Evolutionary conservation across 2,329 filamentous ascomycete genomes (phyloP).

Genomic region (Shiraia bambusicola): DNA sequence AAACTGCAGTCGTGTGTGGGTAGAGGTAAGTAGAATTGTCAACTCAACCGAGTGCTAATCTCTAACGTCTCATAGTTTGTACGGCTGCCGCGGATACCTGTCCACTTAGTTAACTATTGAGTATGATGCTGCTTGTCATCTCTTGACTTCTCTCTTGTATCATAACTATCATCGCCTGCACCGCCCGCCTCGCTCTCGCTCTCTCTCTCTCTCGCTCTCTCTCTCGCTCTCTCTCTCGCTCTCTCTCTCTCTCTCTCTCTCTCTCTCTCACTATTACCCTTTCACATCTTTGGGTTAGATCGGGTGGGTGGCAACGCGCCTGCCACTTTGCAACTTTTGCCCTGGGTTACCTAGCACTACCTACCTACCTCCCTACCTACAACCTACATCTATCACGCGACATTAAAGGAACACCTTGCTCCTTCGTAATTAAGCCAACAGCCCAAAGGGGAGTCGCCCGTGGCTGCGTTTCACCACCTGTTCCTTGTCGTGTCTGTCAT

Average conservation of each 20-base stretch:
- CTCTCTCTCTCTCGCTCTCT: not conserved
- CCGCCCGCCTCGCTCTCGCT: constrained; percentile 3
- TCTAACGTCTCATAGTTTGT: constrained; percentile 11
- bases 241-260: constrained; percentile 7
- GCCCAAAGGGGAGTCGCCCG: too few species aligned
- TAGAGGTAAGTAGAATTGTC: constrained; percentile 15
- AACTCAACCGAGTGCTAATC: constrained; percentile 22
- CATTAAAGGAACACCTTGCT: not conserved
- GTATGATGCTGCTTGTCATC: not conserved
- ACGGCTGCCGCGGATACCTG: constrained; percentile 8
- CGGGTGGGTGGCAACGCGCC: not conserved
- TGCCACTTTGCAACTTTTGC: not conserved
- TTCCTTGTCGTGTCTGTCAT: not conserved
- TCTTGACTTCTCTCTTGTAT: not conserved
- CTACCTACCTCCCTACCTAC: not conserved
- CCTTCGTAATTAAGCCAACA: too few species aligned
- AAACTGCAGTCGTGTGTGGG: constrained; percentile 9
- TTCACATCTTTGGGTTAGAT: not conserved
- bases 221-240: constrained; percentile 2
- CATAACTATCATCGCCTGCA: not conserved
- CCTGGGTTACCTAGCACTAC: too few species aligned
- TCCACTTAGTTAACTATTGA: too few species aligned
- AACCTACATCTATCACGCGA: constrained; percentile 2
- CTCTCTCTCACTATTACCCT: constrained; percentile 8
- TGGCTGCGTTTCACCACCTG: too few species aligned